A percentile compares a stretch with the other conserved stretches of the same genome.
phyloP scores from a whole-genome alignment of 768 basidiomycete species.

The Melanogaster broomeanus region DNA sequence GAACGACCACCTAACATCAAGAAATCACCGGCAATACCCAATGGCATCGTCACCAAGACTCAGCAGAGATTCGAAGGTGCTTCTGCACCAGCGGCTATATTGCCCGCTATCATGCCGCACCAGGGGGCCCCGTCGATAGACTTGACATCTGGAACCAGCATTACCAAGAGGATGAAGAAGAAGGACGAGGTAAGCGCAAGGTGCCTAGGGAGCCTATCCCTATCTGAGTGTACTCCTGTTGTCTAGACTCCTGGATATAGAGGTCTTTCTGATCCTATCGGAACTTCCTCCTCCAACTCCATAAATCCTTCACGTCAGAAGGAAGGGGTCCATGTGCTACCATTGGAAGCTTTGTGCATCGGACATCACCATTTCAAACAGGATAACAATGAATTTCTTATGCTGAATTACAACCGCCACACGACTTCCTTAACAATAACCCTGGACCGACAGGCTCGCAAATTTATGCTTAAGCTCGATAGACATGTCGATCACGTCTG shows the following conservation, averaged over 20 bases:
- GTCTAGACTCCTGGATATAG: conserved; percentile 6
- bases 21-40: conserved; percentile 17
- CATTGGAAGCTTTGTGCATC: conserved; percentile 30
- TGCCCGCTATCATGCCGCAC: not conserved
- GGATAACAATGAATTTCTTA: conserved; percentile 9
- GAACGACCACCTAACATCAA: not conserved
- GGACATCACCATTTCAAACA: conserved; percentile 20
- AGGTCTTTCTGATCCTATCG: conserved; percentile 16
- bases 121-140: conserved; percentile 3
- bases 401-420: conserved; percentile 13
- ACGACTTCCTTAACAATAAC: conserved; percentile 10
- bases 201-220: not conserved
- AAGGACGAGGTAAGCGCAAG: conserved; percentile 23
- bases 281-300: conserved; percentile 31
- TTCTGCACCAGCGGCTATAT: conserved; percentile 5
- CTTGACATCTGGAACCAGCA: not conserved
- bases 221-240: conserved; percentile 5
- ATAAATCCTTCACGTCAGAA: conserved; percentile 14
- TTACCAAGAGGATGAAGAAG: conserved; percentile 23
- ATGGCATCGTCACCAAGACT: conserved; percentile 11
- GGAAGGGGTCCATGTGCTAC: conserved; percentile 10
- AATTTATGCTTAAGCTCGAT: conserved; percentile 16
- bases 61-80: conserved; percentile 10
- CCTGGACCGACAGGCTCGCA: conserved; percentile 11
- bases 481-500: conserved; percentile 10